Conservation (phyloP, 2,329 filamentous ascomycete genomes). For the Colletotrichum kahawae region DNA sequence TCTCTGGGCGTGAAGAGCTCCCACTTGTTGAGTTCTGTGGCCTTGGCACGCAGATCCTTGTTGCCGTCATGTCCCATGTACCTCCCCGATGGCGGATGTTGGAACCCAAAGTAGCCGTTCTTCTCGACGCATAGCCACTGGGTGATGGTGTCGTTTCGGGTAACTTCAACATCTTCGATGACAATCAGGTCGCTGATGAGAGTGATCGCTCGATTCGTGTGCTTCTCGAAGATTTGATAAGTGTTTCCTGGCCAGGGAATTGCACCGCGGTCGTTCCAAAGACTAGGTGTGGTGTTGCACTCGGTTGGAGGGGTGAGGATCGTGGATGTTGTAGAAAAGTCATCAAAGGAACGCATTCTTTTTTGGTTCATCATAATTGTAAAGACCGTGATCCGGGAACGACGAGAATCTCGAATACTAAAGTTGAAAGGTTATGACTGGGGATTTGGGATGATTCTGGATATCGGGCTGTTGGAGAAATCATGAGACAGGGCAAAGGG, state of each 20-base stretch:
- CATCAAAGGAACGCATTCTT: too few species aligned
- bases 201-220: conserved; percentile 9
- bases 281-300: neutral
- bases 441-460: too few species aligned
- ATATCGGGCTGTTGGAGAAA: too few species aligned
- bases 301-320: neutral
- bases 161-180: conserved; percentile 11
- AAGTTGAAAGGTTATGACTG: too few species aligned
- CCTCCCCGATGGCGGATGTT: conserved; percentile 34
- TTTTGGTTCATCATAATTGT: too few species aligned
- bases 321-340: neutral
- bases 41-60: too few species aligned
- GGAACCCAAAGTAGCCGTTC: conserved; percentile 43
- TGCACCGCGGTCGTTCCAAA: neutral
- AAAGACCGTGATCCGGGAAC: too few species aligned
- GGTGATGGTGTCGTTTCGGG: too few species aligned
- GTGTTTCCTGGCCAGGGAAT: conserved; percentile 24
- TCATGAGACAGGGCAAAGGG: too few species aligned
- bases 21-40: neutral
- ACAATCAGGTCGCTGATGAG: neutral
- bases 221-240: conserved; percentile 22
- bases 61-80: conserved; percentile 39
- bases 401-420: too few species aligned
- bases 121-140: conserved; percentile 41
- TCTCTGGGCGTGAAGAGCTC: neutral